Evolutionary conservation across 2,329 filamentous ascomycete species (phyloP), one percentile per base, ranked within the genome.

Genomic region (Cladosporium sp.): DNA sequence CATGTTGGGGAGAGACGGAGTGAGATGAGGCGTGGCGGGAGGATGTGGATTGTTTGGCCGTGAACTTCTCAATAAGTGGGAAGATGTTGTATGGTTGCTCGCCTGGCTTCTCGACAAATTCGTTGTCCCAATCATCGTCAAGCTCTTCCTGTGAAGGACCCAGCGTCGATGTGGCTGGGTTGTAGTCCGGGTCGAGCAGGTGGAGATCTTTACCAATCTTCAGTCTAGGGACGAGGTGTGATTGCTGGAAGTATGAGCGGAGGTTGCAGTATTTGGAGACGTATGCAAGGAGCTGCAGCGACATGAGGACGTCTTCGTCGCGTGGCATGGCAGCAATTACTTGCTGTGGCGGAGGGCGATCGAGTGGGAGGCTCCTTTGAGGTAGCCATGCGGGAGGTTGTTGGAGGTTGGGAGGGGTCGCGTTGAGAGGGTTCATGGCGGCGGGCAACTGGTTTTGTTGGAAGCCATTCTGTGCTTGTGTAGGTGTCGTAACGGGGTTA

Each of bases 181-280:
- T 57, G 61, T 70, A 66, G 52, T 89, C 86, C 1, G 86, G 85
- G 62, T 97, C 92, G 3, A 96, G 79, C 56, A 91, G 78, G 60
- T 88, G 83, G 25, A 97, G 81, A 70, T 97, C 92, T 64, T 88
- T 86, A 60, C 91, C 89, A 65, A 99, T 93, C 72, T 92, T 92
- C 51, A 99, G 85, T 62, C 87, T 89, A 0, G 94, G 94, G 4
- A 99, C 94, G 10, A 97, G 80, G 68, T 99, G 94, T 37, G 92
- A 96, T 72, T 89, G 84, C 70, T 99, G 94, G 73, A 99, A 99
- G 73, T 97, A 99, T 4, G 90, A 88, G 17, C 94, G 86, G 28
- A 99, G 83, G 66, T 96, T 95, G 80, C 94, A 97, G 75, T 99
- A 99, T 74, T 99, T 99, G 22, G 92, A 97, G 57, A 99, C 93